These are phyloP conservation scores for Falciphora oryzae DNA, from an alignment of 2,329 filamentous ascomycete genomes.

Conservation along the genomic window DNA sequence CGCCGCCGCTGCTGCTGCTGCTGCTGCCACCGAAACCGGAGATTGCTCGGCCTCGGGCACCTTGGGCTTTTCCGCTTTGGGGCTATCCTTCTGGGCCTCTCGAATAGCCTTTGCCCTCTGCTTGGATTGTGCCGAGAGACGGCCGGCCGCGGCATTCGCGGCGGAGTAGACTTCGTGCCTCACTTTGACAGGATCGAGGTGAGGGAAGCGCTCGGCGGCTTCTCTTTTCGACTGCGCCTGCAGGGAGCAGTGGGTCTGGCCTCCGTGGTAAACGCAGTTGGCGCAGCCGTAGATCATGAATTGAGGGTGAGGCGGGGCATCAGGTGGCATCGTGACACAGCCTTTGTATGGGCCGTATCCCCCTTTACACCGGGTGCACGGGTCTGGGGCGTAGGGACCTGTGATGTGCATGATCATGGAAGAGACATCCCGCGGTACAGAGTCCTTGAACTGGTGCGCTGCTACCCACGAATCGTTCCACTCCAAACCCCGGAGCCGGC, in stretches of 20 bases:
- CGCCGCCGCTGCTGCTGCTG: no score
- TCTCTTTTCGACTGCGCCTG: neutral
- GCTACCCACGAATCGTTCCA: constrained; percentile 22
- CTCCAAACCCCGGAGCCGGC: constrained; percentile 21
- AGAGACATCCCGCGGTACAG: constrained; percentile 21
- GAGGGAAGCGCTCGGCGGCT: neutral
- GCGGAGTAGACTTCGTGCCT: neutral
- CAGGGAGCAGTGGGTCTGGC: constrained; percentile 19
- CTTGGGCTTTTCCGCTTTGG: neutral
- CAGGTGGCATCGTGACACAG: constrained; percentile 20
- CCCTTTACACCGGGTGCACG: constrained; percentile 21
- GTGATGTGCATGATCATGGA: constrained; percentile 26
- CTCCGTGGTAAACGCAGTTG: constrained; percentile 24
- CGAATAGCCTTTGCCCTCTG: no score
- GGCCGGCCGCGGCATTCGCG: neutral
- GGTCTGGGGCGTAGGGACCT: constrained; percentile 20
- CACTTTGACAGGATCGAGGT: neutral
- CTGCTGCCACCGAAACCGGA: no score
- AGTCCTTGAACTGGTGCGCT: constrained; percentile 18
- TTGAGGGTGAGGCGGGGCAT: constrained; percentile 9
- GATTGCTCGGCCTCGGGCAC: no score
- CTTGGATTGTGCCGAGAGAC: neutral
- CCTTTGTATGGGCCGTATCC: constrained; percentile 24
- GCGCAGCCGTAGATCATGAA: constrained; percentile 18
- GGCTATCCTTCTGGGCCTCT: neutral